phyloP scores from a whole-genome alignment of 2,329 filamentous ascomycete species.

The Calonectria ilicicola region DNA sequence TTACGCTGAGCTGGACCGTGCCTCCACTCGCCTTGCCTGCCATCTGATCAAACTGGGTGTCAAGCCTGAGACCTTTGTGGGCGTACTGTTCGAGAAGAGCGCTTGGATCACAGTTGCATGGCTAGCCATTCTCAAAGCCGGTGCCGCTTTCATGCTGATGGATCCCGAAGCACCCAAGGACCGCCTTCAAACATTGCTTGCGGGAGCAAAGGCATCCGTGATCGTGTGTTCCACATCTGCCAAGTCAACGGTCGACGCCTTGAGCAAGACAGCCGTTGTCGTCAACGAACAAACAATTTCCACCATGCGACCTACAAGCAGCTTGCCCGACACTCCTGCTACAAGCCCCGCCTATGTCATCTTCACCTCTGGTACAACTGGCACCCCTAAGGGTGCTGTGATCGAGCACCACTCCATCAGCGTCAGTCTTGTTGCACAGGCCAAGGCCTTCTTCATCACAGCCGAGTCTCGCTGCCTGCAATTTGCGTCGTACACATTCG shows the following conservation, averaged over 20 bases:
- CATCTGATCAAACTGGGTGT: background rate
- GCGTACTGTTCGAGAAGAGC: background rate
- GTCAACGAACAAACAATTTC: background rate
- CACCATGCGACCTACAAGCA: background rate
- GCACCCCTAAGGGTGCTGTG: background rate
- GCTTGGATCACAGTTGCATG: background rate
- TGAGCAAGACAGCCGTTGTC: background rate
- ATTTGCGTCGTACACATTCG: background rate
- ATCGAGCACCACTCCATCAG: background rate
- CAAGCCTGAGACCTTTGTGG: constrained; percentile 41
- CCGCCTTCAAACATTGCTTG: background rate
- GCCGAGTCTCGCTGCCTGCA: background rate
- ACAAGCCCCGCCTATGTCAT: background rate
- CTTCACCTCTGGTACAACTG: background rate
- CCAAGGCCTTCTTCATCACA: background rate
- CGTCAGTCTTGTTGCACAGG: background rate
- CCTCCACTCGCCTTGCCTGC: background rate
- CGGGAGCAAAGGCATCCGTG: background rate
- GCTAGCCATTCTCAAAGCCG: background rate
- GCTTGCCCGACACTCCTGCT: background rate
- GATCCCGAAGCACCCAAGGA: background rate
- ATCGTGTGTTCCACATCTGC: background rate
- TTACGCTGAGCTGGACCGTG: background rate
- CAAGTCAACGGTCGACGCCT: background rate
- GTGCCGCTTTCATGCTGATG: background rate